phyloP scores from a whole-genome alignment of 78 protist genomes.

The Thecamonas trahens region DNA sequence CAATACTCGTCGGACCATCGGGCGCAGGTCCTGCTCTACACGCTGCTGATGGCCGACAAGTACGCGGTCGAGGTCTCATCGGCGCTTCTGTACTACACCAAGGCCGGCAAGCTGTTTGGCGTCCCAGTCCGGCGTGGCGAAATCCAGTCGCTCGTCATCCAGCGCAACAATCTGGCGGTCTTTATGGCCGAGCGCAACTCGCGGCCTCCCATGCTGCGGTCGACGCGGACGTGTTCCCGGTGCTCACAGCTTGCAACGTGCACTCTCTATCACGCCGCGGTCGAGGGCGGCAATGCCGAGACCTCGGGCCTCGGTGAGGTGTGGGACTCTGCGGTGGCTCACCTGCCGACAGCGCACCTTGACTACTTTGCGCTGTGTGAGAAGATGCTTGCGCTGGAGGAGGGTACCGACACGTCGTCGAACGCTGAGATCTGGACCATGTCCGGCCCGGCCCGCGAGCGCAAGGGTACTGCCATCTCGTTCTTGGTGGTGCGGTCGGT shows the following conservation, averaged over 20 bases:
- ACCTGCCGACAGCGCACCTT: conserved; percentile 11
- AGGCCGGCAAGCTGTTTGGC: background rate
- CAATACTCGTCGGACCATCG: background rate
- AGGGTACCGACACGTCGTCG: background rate
- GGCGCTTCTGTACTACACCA: conserved; percentile 24
- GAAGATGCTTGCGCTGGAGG: conserved; percentile 8
- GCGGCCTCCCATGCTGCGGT: background rate
- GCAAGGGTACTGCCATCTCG: too few species aligned
- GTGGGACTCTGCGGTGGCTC: conserved; percentile 4
- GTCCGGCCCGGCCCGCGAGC: background rate
- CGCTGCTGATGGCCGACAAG: conserved; percentile 26
- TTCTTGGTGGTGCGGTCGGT: too few species aligned
- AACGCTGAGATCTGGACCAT: conserved; percentile 4
- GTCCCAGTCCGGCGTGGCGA: background rate
- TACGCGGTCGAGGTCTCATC: background rate
- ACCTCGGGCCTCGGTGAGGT: background rate
- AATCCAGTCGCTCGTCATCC: background rate
- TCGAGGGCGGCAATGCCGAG: conserved; percentile 6
- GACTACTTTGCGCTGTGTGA: conserved; percentile 19
- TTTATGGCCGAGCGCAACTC: background rate
- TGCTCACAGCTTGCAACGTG: conserved; percentile 6
- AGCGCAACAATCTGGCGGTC: conserved; percentile 10
- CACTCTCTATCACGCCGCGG: background rate
- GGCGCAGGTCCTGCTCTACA: conserved; percentile 28
- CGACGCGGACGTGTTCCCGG: background rate